Percentiles rank a stretch among this genome's conserved stretches.
Conservation (phyloP, 2,329 filamentous ascomycete genomes). For the Albifimbria verrucaria region DNA sequence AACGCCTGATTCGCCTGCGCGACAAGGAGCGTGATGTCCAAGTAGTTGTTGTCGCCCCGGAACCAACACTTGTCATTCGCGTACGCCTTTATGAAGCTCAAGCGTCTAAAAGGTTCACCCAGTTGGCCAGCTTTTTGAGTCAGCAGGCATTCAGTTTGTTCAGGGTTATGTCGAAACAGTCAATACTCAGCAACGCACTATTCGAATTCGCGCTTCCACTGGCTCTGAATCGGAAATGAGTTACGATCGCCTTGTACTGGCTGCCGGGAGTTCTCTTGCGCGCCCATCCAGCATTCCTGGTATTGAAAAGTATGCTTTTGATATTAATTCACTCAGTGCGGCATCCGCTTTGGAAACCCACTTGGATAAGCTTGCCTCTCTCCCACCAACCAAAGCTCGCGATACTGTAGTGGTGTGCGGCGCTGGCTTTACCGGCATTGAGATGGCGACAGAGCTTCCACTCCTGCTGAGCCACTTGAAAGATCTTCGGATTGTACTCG, state of each 20-base stretch:
- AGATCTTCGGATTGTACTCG: conserved; percentile 17
- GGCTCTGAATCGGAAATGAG: conserved; percentile 9
- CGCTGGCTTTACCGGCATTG: conserved; percentile 31
- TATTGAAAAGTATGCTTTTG: conserved; percentile 27
- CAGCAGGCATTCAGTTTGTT: conserved; percentile 22
- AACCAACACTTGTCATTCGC: conserved; percentile 26
- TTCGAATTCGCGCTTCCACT: conserved; percentile 1
- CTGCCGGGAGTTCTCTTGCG: conserved; percentile 28
- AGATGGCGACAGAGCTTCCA: conserved; percentile 26
- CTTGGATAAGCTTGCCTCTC: conserved; percentile 18
- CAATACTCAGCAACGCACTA: conserved; percentile 6
- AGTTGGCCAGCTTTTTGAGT: conserved; percentile 20
- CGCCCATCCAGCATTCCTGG: conserved; percentile 24
- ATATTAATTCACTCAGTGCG: conserved; percentile 25
- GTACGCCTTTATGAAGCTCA: conserved; percentile 32
- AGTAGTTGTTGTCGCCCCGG: conserved; percentile 28
- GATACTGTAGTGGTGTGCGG: conserved; percentile 30
- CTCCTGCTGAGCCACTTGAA: conserved; percentile 20
- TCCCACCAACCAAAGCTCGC: conserved; percentile 19
- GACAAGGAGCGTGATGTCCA: conserved; percentile 17
- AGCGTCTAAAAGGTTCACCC: conserved; percentile 18
- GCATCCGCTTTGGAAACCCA: conserved; percentile 24
- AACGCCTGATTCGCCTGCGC: conserved; percentile 23
- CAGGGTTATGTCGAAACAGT: conserved; percentile 19
- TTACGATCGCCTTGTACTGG: conserved; percentile 31